These are phyloP conservation scores for Dendrostoma leiphaemia DNA, from an alignment of 2,329 filamentous ascomycete genomes.

Conservation along the genomic window DNA sequence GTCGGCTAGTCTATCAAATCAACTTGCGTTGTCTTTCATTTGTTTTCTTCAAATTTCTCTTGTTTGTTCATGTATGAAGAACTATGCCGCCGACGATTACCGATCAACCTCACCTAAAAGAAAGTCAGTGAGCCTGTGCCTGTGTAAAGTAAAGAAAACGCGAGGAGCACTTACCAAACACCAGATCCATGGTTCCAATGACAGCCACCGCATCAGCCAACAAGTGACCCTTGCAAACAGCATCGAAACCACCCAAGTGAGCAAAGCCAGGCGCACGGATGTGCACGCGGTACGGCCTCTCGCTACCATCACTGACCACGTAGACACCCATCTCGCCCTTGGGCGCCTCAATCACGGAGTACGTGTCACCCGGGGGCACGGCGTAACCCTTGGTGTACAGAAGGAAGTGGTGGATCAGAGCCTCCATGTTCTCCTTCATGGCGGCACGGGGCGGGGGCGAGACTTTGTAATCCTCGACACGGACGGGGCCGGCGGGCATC, in stretches of 20 bases:
- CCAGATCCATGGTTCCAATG: slow-evolving; percentile 85
- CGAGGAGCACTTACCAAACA: slow-evolving; percentile 67
- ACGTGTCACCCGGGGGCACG: slow-evolving; percentile 96
- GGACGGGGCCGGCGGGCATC: slow-evolving; percentile 92
- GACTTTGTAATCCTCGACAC: slow-evolving; percentile 98
- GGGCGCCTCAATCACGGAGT: slow-evolving; percentile 97
- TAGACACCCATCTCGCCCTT: slow-evolving; percentile 99
- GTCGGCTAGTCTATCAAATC: slow-evolving; percentile 6
- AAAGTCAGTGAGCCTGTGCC: slow-evolving; percentile 30
- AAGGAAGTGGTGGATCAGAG: slow-evolving; percentile 97
- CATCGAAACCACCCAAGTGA: slow-evolving; percentile 91
- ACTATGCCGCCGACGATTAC: slow-evolving; percentile 34
- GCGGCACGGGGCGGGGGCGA: slow-evolving; percentile 90
- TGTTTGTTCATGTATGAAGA: slow-evolving; percentile 9
- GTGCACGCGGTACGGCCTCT: slow-evolving; percentile 96
- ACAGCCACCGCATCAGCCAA: slow-evolving; percentile 95
- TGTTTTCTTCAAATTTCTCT: slow-evolving; percentile 16
- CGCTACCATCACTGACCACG: slow-evolving; percentile 91
- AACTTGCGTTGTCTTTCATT: slow-evolving; percentile 23
- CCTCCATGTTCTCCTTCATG: slow-evolving; percentile 99
- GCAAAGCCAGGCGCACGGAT: slow-evolving; percentile 96
- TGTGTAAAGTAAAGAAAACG: neutral
- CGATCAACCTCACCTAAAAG: slow-evolving; percentile 59
- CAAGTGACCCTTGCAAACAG: slow-evolving; percentile 87
- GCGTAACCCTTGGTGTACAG: slow-evolving; percentile 98